A percentile compares a stretch with the other conserved stretches of the same genome.
phyloP scores from a whole-genome alignment of 257 asterid genomes.

The Ocimum tenuiflorum region DNA sequence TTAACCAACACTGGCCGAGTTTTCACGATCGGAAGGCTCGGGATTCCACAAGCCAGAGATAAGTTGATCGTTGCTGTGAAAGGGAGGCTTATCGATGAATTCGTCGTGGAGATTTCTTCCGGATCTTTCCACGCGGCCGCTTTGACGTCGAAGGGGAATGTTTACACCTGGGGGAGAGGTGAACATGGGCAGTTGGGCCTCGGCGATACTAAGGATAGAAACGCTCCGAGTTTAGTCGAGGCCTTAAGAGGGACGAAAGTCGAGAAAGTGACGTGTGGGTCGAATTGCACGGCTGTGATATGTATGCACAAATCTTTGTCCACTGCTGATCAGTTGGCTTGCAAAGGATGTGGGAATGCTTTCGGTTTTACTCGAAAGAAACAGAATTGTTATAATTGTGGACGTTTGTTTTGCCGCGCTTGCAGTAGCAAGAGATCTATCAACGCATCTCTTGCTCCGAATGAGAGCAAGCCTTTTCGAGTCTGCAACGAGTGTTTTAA shows the following conservation, averaged over 20 bases:
- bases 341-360: slow-evolving; percentile 22
- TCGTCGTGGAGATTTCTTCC: slow-evolving; percentile 28
- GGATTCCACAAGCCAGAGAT: slow-evolving; percentile 22
- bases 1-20: slow-evolving; percentile 26
- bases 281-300: slow-evolving; percentile 25
- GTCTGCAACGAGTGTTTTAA: slow-evolving; percentile 22
- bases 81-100: slow-evolving; percentile 18
- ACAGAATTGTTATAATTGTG: slow-evolving; percentile 35
- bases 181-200: slow-evolving; percentile 33
- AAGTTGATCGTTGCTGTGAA: slow-evolving; percentile 12
- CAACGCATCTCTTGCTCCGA: slow-evolving; percentile 23
- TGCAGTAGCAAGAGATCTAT: slow-evolving; percentile 21
- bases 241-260: slow-evolving; percentile 24
- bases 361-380: slow-evolving; percentile 33
- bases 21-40: slow-evolving; percentile 33
- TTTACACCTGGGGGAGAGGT: slow-evolving; percentile 34
- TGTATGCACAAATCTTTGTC: slow-evolving; percentile 29
- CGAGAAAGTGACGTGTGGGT: slow-evolving; percentile 23
- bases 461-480: slow-evolving; percentile 13
- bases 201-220: slow-evolving; percentile 29
- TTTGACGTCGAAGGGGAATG: slow-evolving; percentile 26
- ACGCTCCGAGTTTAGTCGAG: slow-evolving; percentile 24
- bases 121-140: slow-evolving; percentile 33
- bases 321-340: slow-evolving; percentile 24
- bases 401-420: slow-evolving; percentile 19